Evolutionary conservation across 2,329 filamentous ascomycete genomes (phyloP), one percentile per base, ranked within the genome.

Genomic region (Colletotrichum ledebouriae): DNA sequence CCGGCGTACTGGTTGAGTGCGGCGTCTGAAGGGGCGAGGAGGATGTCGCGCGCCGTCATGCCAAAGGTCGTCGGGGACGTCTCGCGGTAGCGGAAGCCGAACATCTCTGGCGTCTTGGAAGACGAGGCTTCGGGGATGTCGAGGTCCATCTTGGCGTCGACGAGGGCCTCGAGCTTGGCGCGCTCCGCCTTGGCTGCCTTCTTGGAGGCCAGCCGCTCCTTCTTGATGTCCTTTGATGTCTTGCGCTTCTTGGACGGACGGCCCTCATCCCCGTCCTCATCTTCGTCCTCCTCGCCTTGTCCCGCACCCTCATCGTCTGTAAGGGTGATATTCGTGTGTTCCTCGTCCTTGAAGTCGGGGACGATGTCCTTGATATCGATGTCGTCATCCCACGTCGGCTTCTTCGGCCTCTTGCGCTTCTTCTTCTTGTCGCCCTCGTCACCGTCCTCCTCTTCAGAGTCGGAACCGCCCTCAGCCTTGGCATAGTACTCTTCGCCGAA

Each of bases 361-460:
- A 97, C 83, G 58, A 98, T 86, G 78, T 97, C 95, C 70, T 92
- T 94, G 82, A 99, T 98, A 76, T 98, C 94, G 74, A 99, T 98
- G 77, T 99, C 96, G 75, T 98, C 94, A 74, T 98, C 93, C 92
- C 95, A 99, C 71, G 89, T 92, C 10, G 93, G 94, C 81, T 97
- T 97, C 85, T 93, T 94, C 10, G 87, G 81, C 71, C 85, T 85
- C 75, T 86, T 90, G 72, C 88, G 89, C 76, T 87, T 89, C 77
- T 88, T 89, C 59, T 79, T 72, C 17, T 81, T 80, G 46, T 82
- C 78, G 71, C 75, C 86, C 56, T 77, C 82, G 7, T 79, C 84
- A 3, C 78, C 81, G 6, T 85, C 87, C 22, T 86, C 85, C 15
- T 87, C 86, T 3, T 83, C 87, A 69, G 91, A 92, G 72, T 89